These are phyloP conservation scores for Yamadazyma mexicana DNA, from an alignment of 1,139 yeast species.

Conservation along the genomic window DNA sequence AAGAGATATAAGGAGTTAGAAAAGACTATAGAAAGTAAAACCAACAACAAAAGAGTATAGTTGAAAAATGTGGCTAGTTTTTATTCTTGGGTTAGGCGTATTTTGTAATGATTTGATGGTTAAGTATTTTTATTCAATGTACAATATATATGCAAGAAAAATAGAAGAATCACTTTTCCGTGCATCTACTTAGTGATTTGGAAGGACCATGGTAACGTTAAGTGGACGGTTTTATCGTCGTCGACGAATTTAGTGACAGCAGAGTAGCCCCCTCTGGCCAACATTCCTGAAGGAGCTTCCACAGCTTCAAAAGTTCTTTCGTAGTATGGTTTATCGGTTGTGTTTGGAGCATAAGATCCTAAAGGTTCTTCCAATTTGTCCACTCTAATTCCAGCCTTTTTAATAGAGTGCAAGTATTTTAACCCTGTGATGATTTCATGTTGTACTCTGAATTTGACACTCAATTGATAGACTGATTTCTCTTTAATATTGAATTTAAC, in stretches of 20 bases:
- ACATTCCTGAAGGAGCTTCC: constrained; percentile 88
- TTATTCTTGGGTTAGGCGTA: no score
- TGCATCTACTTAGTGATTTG: constrained; percentile 58
- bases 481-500: constrained; percentile 77
- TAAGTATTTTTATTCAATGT: no score
- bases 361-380: constrained; percentile 86
- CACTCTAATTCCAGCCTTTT: constrained; percentile 84
- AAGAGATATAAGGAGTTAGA: constrained; percentile 2
- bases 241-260: constrained; percentile 84
- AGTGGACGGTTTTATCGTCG: constrained; percentile 77
- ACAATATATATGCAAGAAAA: no score
- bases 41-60: no score
- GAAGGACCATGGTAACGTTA: constrained; percentile 83
- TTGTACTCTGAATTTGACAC: constrained; percentile 79
- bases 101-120: no score
- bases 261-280: constrained; percentile 84
- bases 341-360: constrained; percentile 89
- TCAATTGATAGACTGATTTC: constrained; percentile 69
- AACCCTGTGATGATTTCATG: constrained; percentile 91
- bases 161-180: no score
- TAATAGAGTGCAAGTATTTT: constrained; percentile 80
- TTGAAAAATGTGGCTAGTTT: no score
- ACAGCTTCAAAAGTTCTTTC: constrained; percentile 78
- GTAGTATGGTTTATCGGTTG: constrained; percentile 78
- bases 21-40: not conserved